Evolutionary conservation across 805 yeast species (phyloP), one percentile per base, ranked within the genome.

Genomic region (Candida arabinofermentans): DNA sequence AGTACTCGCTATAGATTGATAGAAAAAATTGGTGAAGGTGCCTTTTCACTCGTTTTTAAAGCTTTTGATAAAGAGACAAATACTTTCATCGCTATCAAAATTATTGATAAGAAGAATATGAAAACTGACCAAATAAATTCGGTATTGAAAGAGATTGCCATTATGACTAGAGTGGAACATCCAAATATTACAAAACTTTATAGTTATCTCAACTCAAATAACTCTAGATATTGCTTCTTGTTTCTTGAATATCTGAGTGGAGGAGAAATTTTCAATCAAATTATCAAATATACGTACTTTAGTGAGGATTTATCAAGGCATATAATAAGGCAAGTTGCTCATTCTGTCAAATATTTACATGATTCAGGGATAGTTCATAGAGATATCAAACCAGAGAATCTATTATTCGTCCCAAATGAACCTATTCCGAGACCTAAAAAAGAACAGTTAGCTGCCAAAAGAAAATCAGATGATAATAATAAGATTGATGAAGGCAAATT

Each of bases 21-120:
- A 8, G 59, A 55, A 18, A 59, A 61, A 44, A 65, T 84, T 14
- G 91, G 93, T 1, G 90, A 84, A 57, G 98, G 98, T 8, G 97
- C 97, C 0, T 90, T 91, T 59, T 86, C 96, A 3, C 73, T 77
- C 10, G 98, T 91, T 4, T 86, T 80, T 66, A 80, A 75, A 57
- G 95, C 95, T 0, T 57, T 67, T 13, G 81, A 82, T 51, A 49
- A 64, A 3, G 50, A 50, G 9, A 58, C 69, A 5, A 60, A 72
- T 37, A 62, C 65, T 27, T 44, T 52, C 7, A 81, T 86, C 13
- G 96, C 96, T 10, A 76, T 87, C 54, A 87, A 87, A 55, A 75
- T 86, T 44, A 85, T 88, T 34, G 72, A 77, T 51, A 87, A 87
- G 58, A 62, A 64, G 34, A 71, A 72, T 40, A 67, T 83, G 70